A percentile compares a stretch with the other conserved stretches of the same genome.
Evolutionary conservation across 805 yeast genomes (phyloP).

Genomic region (Metschnikowia shivogae): DNA sequence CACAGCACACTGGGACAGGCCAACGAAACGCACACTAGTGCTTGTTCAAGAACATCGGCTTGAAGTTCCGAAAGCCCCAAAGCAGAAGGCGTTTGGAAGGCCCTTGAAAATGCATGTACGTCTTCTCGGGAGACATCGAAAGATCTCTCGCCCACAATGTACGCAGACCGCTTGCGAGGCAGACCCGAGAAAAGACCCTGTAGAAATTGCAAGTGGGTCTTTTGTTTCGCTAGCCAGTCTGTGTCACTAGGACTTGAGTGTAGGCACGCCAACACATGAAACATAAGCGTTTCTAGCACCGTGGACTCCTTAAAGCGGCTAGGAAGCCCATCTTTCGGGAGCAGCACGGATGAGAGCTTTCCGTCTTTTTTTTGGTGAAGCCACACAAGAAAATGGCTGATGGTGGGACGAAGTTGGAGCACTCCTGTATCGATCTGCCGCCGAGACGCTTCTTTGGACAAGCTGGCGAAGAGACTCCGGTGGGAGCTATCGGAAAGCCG

Average conservation of each 20-base stretch:
- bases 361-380: constrained; percentile 12
- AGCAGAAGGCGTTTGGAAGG: background rate
- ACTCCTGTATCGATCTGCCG: constrained; percentile 3
- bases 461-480: constrained; percentile 15
- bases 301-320: constrained; percentile 4
- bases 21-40: constrained; percentile 4
- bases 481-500: constrained; percentile 19
- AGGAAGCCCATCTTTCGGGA: constrained; percentile 6
- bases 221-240: constrained; percentile 11
- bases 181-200: constrained; percentile 1
- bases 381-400: constrained; percentile 17
- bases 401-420: constrained; percentile 11
- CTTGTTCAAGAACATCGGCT: background rate
- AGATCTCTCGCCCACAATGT: background rate
- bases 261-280: constrained; percentile 14
- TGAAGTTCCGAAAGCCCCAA: background rate
- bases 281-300: constrained; percentile 13
- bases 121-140: background rate
- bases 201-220: constrained; percentile 5
- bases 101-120: background rate
- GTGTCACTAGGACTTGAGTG: constrained; percentile 6
- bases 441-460: constrained; percentile 12
- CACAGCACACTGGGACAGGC: constrained; percentile 5
- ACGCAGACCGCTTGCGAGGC: background rate
- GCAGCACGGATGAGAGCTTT: constrained; percentile 2